Conservation (phyloP, 2,329 filamentous ascomycete species). For the Scedosporium boydii region DNA sequence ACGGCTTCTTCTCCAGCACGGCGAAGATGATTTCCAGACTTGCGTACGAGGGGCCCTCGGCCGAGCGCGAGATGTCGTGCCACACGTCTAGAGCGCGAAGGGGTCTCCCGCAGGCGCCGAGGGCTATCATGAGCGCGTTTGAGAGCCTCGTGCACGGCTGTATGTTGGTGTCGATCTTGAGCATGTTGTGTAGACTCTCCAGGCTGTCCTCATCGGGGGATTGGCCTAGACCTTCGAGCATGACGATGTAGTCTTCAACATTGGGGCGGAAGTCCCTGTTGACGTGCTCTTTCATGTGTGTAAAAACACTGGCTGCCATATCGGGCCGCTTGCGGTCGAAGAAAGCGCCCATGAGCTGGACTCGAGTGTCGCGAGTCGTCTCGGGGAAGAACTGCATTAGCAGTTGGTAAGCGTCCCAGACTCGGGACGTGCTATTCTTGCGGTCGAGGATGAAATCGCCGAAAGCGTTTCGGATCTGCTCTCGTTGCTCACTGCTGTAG, state of each 20-base stretch:
- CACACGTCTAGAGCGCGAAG: conserved; percentile 67
- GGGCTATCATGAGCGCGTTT: conserved; percentile 82
- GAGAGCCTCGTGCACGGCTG: conserved; percentile 66
- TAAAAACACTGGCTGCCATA: conserved; percentile 79
- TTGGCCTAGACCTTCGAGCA: conserved; percentile 66
- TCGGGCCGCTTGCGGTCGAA: conserved; percentile 70
- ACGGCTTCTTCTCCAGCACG: conserved; percentile 56
- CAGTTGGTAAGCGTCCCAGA: conserved; percentile 59
- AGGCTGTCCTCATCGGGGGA: conserved; percentile 48
- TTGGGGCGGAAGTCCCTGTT: conserved; percentile 56
- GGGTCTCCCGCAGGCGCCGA: conserved; percentile 59
- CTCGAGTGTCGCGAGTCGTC: conserved; percentile 55
- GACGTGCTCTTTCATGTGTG: conserved; percentile 80
- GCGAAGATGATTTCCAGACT: conserved; percentile 75
- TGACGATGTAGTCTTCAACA: conserved; percentile 65
- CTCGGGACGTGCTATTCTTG: conserved; percentile 50
- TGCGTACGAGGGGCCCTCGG: conserved; percentile 78
- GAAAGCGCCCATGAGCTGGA: conserved; percentile 71
- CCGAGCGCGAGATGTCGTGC: conserved; percentile 70
- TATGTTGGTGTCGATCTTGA: conserved; percentile 82
- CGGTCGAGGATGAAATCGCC: conserved; percentile 57
- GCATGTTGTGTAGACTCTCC: conserved; percentile 77
- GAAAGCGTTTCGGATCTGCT: conserved; percentile 55
- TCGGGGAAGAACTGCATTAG: conserved; percentile 56
- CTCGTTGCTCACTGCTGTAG: conserved; percentile 61